These are phyloP conservation scores for Coemansia sp. DNA, from an alignment of 192 early-diverging fungal genomes.

Conservation along the genomic window DNA sequence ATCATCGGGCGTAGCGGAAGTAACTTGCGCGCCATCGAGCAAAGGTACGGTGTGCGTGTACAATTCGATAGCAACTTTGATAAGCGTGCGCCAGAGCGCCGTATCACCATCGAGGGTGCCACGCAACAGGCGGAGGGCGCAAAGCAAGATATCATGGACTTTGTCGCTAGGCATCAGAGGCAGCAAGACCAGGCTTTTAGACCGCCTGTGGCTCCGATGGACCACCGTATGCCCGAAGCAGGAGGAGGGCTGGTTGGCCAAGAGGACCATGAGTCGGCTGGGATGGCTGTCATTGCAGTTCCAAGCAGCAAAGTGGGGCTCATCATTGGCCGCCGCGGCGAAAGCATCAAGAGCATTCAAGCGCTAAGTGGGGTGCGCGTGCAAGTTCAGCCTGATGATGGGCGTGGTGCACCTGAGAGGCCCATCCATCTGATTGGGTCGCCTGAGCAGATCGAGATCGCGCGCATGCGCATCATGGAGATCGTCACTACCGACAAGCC, in stretches of 20 bases:
- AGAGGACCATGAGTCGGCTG: slow-evolving; percentile 19
- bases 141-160: slow-evolving; percentile 36
- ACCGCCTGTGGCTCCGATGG: neutral
- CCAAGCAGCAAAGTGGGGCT: slow-evolving; percentile 76
- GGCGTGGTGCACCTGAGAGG: slow-evolving; percentile 51
- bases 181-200: slow-evolving; percentile 24
- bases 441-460: slow-evolving; percentile 66
- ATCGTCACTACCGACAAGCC: slow-evolving; percentile 58
- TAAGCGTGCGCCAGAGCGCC: slow-evolving; percentile 33
- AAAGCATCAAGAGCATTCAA: slow-evolving; percentile 76
- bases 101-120: slow-evolving; percentile 43
- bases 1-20: slow-evolving; percentile 83
- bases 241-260: neutral
- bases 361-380: slow-evolving; percentile 69
- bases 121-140: slow-evolving; percentile 21
- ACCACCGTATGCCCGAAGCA: no score
- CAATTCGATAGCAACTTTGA: slow-evolving; percentile 64
- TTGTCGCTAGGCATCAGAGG: slow-evolving; percentile 28
- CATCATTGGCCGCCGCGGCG: slow-evolving; percentile 79
- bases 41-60: slow-evolving; percentile 68
- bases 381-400: slow-evolving; percentile 64
- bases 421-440: slow-evolving; percentile 72
- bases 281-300: slow-evolving; percentile 58
- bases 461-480: slow-evolving; percentile 75
- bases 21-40: slow-evolving; percentile 78